Base-by-base conservation (phyloP, 2,329 filamentous ascomycete genomes). In the Botrytis galanthina region DNA sequence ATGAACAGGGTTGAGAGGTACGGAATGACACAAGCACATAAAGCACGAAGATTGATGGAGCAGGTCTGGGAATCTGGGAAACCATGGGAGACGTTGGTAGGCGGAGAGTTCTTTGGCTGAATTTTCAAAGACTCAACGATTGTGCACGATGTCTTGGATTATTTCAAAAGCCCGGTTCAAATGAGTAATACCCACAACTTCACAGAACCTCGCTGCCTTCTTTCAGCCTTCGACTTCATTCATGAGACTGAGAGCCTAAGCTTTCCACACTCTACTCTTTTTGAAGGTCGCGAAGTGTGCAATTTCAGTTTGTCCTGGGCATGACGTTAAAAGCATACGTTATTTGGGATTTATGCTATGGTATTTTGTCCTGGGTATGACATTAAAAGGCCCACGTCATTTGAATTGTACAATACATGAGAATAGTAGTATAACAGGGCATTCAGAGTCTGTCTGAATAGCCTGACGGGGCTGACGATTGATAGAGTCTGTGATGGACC, bases 11-110 rank as follows among this genome's bases (percentile, higher is more conserved):
- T 93, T 1, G 92, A 95, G 82, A 88, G 87, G 8, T 90, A 91
- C 75, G 93, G 93, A 7, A 90, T 95, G 88, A 91, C 89, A 75
- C 92, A 95, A 85, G 92, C 90, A 29, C 84, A 86, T 73, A 86
- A 87, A 76, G 91, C 92, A 60, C 86, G 89, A 73, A 84, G 82
- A 64, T 81, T 94, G 60, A 91, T 94, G 89, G 86, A 92, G 82
- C 86, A 84, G 77, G 89, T 91, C 14, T 94, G 91, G 91, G 85
- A 88, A 75, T 90, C 87, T n/a, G 87, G 87, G 44, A 86, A 86
- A 79, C 86, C 89, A 46, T 93, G 91, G 91, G 91, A 93, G 82
- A 88, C 87, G 48, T 82, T 93, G 73, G 87, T 79, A 44, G 78
- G 78, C 22, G 79, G 79, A 4, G 79, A 81, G 48, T 81, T 81